A percentile compares a stretch with the other conserved stretches of the same genome.
Evolutionary conservation across 495 filamentous ascomycete genomes (phyloP).

Genomic region (Penicillium lagena): DNA sequence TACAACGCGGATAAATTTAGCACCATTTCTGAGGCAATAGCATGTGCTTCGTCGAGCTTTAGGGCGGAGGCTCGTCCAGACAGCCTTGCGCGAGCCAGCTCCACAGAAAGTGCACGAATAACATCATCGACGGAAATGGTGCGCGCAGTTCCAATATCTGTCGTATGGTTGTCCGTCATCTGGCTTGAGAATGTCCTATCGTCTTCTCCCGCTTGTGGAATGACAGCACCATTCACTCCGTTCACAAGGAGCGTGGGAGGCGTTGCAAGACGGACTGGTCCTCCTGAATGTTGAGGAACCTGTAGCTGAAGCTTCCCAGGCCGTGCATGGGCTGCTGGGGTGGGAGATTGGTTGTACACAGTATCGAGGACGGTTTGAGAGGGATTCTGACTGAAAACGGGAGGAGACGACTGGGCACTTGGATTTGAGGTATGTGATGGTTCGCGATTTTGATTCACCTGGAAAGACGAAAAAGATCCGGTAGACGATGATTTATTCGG

Average conservation of each 20-base stretch:
- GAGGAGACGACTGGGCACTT: constrained; percentile 21
- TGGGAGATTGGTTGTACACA: constrained; percentile 23
- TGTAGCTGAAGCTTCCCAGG: constrained; percentile 65
- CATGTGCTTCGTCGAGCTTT: constrained; percentile 23
- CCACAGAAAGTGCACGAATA: constrained; percentile 24
- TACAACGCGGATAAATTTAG: constrained; percentile 23
- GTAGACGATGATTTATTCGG: constrained; percentile 69
- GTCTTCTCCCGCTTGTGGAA: background rate
- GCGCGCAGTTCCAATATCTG: background rate
- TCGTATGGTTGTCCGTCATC: background rate
- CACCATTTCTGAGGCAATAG: constrained; percentile 27
- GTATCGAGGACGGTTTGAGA: constrained; percentile 11
- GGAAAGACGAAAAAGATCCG: constrained; percentile 84
- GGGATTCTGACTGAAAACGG: constrained; percentile 20
- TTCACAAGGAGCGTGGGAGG: constrained; percentile 67
- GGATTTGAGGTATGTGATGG: constrained; percentile 22
- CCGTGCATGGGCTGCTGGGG: constrained; percentile 18
- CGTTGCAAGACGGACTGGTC: constrained; percentile 70
- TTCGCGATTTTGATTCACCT: constrained; percentile 55
- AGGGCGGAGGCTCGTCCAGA: constrained; percentile 22
- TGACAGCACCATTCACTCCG: constrained; percentile 39
- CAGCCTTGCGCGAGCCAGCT: constrained; percentile 25
- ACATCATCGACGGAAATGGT: constrained; percentile 30
- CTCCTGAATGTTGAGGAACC: constrained; percentile 69
- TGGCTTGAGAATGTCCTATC: background rate